phyloP scores from a whole-genome alignment of 345 rosid species.

The Mallotus nudiflorus region DNA sequence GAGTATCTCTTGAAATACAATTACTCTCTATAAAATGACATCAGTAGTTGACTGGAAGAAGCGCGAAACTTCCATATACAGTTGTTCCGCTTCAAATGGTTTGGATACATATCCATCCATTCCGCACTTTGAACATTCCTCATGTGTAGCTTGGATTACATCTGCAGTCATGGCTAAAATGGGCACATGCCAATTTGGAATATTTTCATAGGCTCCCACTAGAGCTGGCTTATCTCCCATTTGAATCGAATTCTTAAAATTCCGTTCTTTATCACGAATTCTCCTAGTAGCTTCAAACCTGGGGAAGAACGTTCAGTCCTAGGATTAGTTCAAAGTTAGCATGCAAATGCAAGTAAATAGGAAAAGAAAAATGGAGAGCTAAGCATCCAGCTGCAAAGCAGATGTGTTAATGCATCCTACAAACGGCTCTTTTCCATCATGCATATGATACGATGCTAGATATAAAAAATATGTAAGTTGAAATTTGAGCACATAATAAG shows the following conservation, averaged over 20 bases:
- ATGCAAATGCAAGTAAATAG: no score
- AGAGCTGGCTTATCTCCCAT: conserved; percentile 34
- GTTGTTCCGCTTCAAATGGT: conserved; percentile 88
- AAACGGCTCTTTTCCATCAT: neutral
- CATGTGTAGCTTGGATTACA: conserved; percentile 85
- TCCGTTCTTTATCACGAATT: conserved; percentile 62
- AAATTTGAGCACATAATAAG: neutral
- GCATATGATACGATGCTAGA: neutral
- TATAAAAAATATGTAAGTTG: neutral
- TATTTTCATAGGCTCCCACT: conserved; percentile 35
- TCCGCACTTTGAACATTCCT: conserved; percentile 57
- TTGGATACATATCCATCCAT: conserved; percentile 97
- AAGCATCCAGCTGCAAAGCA: neutral
- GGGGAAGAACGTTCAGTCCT: conserved; percentile 12
- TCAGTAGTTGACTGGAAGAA: conserved; percentile 42
- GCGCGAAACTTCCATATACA: conserved; percentile 73
- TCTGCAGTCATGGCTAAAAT: conserved; percentile 98
- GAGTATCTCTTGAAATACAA: conserved; percentile 17
- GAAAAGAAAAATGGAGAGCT: neutral
- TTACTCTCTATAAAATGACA: conserved; percentile 18
- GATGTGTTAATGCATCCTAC: neutral
- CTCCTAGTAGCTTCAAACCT: conserved; percentile 80
- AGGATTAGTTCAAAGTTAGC: no score
- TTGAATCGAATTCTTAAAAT: conserved; percentile 35
- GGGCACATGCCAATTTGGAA: conserved; percentile 55